A percentile compares a stretch with the other conserved stretches of the same genome.
Evolutionary conservation across 495 filamentous ascomycete genomes (phyloP).

Genomic region (Penicillium argentinense): DNA sequence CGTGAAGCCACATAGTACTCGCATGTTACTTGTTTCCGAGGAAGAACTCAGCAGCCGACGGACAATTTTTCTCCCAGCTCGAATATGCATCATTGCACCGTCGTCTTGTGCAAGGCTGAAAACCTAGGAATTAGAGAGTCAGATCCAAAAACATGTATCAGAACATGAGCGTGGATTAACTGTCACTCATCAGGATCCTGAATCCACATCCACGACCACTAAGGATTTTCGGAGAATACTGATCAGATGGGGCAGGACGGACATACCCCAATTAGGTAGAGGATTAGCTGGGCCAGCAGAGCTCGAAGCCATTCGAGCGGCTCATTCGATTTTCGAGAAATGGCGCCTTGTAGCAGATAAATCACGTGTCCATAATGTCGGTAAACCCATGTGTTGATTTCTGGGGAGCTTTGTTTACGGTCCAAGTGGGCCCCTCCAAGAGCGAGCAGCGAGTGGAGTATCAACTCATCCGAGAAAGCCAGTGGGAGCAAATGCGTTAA

Average conservation of each 20-base stretch:
- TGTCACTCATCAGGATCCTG: not conserved
- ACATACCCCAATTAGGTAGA: not conserved
- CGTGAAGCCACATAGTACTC: not conserved
- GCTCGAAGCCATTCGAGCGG: not conserved
- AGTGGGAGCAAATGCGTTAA: not conserved
- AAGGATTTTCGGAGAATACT: not conserved
- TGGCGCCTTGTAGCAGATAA: not conserved
- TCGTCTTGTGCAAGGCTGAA: not conserved
- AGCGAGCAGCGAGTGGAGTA: not conserved
- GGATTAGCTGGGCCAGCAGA: not conserved
- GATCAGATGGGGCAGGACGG: not conserved
- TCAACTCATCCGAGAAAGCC: not conserved
- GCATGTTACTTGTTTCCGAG: not conserved
- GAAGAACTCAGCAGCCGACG: not conserved
- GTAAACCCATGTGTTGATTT: not conserved
- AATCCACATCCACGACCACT: not conserved
- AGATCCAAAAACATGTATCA: not conserved
- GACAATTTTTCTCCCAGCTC: not conserved
- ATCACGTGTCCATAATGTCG: not conserved
- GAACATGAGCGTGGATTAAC: not conserved
- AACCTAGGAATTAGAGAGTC: not conserved
- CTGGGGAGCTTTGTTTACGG: not conserved
- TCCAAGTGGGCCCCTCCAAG: not conserved
- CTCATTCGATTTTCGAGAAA: not conserved
- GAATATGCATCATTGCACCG: not conserved